Evolutionary conservation across 345 rosid species (phyloP), one percentile per base, ranked within the genome.

Genomic region (Brassica cretica): DNA sequence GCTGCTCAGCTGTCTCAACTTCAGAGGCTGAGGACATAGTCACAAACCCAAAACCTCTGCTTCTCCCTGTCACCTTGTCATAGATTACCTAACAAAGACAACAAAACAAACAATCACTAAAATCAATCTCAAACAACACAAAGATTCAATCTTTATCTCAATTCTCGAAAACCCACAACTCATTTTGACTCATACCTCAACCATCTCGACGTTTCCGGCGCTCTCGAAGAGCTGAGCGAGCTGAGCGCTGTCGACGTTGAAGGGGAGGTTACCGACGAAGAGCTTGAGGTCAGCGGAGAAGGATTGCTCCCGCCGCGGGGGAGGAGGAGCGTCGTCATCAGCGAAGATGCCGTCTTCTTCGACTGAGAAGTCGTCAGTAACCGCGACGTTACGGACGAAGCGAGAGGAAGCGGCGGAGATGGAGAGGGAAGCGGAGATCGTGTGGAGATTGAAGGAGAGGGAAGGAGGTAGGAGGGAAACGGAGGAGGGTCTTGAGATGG

Each of bases 1-100:
- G 97, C 79, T 86, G 86, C 53, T 81, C 89, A 70, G 97, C 98
- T 15, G 90, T 86, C 83, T 89, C 85, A 81, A 83, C 98, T 83
- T 93, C 98, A 81, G 90, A 84, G 5, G 8, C 51, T 6, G 87
- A 72, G 0, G 97, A 89, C 99, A 95, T 95, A 64, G 98, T 95
- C 81, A 95, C 99, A 70, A 95, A 95, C 44, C 92, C 99, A 73
- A 95, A 95, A 58, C 99, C 99, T 76, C 99, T 87, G 87, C 98
- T 95, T 82, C 99, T 82, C 35, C 99, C 98, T 55, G 98, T 91
- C 46, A 84, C 82, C 85, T 91, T 95, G 80, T 95, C 97, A 81
- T 95, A 95, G 41, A 93, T 95, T 2, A 95, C 98, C 99, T 95
- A 10, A 76, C 71, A 82, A 56, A 80, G 61, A 84, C n/a, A 49